phyloP scores from a whole-genome alignment of 805 yeast species.

The Cyberlindnera mycetangii region DNA sequence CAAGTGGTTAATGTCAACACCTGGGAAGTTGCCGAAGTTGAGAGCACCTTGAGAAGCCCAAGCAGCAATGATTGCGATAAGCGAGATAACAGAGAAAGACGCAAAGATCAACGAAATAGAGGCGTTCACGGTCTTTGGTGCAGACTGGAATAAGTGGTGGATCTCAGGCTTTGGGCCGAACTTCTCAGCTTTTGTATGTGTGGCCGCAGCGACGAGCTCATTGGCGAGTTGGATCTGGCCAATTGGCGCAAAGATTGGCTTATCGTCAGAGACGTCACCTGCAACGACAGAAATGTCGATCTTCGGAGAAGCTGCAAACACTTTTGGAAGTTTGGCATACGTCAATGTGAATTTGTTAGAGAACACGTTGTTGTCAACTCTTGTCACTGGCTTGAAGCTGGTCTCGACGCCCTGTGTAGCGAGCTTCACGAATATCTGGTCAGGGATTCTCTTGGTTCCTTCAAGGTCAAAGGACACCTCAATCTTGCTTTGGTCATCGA shows the following conservation, averaged over 20 bases:
- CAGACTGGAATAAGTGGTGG: constrained; percentile 25
- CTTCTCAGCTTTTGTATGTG: constrained; percentile 18
- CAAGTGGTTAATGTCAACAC: constrained; percentile 11
- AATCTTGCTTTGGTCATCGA: constrained; percentile 16
- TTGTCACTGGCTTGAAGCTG: constrained; percentile 26
- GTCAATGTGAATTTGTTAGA: constrained; percentile 16
- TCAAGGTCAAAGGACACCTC: constrained; percentile 22
- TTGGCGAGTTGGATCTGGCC: constrained; percentile 24
- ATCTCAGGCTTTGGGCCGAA: constrained; percentile 27
- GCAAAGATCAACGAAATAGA: constrained; percentile 22
- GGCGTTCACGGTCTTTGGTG: constrained; percentile 24
- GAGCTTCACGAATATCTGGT: constrained; percentile 24
- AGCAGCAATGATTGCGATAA: constrained; percentile 16
- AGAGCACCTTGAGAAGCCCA: constrained; percentile 22
- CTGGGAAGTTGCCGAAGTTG: constrained; percentile 25
- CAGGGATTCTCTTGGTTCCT: constrained; percentile 22
- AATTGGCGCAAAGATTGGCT: constrained; percentile 14
- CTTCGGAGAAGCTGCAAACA: constrained; percentile 19
- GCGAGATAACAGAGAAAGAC: constrained; percentile 12
- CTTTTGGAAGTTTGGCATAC: constrained; percentile 23
- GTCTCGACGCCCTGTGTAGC: constrained; percentile 24
- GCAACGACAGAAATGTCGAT: constrained; percentile 22
- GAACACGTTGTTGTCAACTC: constrained; percentile 9
- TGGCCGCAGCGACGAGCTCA: constrained; percentile 15
- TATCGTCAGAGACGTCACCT: constrained; percentile 13